These are phyloP conservation scores for Irpex lacteus DNA, from an alignment of 1,284 basidiomycete species.

Conservation along the genomic window DNA sequence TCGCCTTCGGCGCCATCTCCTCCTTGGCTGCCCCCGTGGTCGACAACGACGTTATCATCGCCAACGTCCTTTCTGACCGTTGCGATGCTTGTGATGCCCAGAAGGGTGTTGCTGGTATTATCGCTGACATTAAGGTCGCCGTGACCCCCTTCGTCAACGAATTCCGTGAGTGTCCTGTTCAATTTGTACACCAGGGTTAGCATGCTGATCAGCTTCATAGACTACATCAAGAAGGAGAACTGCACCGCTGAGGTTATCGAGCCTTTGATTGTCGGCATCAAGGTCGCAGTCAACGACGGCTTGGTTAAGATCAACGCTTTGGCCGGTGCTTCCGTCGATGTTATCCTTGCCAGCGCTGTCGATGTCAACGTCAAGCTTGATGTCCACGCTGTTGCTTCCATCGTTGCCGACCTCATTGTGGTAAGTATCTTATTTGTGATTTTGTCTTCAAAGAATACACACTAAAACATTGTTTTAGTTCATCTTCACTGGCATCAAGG, in stretches of 20 bases:
- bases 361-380: slow-evolving; percentile 27
- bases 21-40: slow-evolving; percentile 23
- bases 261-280: slow-evolving; percentile 29
- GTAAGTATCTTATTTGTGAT: slow-evolving; percentile 14
- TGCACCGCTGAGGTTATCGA: slow-evolving; percentile 28
- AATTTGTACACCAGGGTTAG: not conserved
- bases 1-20: slow-evolving; percentile 31
- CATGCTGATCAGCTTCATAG: slow-evolving; percentile 19
- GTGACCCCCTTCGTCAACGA: slow-evolving; percentile 24
- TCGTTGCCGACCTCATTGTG: slow-evolving; percentile 28
- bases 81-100: slow-evolving; percentile 15
- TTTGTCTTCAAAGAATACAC: not conserved
- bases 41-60: slow-evolving; percentile 12
- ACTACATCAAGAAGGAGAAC: slow-evolving; percentile 27
- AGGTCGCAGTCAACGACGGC: slow-evolving; percentile 28
- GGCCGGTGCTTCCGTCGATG: slow-evolving; percentile 25
- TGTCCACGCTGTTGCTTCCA: slow-evolving; percentile 27
- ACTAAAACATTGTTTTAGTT: slow-evolving; percentile 16
- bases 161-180: slow-evolving; percentile 29
- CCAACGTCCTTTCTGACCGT: slow-evolving; percentile 19
- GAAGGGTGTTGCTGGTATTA: slow-evolving; percentile 3
- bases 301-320: slow-evolving; percentile 33
- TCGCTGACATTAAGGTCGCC: slow-evolving; percentile 6
- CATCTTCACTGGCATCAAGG: slow-evolving; percentile 35
- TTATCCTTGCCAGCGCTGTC: slow-evolving; percentile 31